Evolutionary conservation across 805 yeast species (phyloP).

Genomic region (Metschnikowia lunata): DNA sequence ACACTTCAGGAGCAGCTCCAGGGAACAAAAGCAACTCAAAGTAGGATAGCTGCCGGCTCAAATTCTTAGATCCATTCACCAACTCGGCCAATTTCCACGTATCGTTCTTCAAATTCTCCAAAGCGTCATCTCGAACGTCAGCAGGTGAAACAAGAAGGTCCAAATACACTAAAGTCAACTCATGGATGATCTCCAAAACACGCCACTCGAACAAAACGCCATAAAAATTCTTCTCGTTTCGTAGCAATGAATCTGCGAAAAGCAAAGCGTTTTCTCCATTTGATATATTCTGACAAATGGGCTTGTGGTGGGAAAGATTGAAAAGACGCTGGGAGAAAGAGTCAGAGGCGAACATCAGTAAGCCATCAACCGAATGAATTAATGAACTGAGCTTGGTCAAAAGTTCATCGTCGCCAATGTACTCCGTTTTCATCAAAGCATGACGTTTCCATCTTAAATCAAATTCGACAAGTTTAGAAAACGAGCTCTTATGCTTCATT

Average conservation of each 20-base stretch:
- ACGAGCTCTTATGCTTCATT: conserved; percentile 18
- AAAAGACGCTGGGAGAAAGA: conserved; percentile 23
- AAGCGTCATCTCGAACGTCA: conserved; percentile 11
- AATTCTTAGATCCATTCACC: conserved; percentile 6
- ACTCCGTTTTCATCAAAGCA: conserved; percentile 28
- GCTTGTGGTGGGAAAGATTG: conserved; percentile 21
- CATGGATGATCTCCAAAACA: conserved; percentile 30
- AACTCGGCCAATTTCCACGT: conserved; percentile 15
- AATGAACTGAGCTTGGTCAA: conserved; percentile 23
- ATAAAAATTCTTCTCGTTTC: conserved; percentile 21
- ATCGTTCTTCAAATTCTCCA: conserved; percentile 14
- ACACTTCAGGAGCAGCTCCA: conserved; percentile 17
- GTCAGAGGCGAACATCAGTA: conserved; percentile 26
- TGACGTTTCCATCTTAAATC: conserved; percentile 25
- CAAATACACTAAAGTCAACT: conserved; percentile 29
- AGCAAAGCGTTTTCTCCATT: conserved; percentile 28
- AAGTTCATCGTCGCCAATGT: conserved; percentile 23
- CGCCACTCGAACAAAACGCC: conserved; percentile 34
- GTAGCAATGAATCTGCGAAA: conserved; percentile 28
- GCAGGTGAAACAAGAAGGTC: conserved; percentile 10
- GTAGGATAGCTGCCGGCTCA: conserved; percentile 18
- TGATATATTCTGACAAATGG: conserved; percentile 23
- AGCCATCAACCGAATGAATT: conserved; percentile 30
- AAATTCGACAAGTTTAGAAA: conserved; percentile 19
- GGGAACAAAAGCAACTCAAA: conserved; percentile 25